phyloP scores from a whole-genome alignment of 2,329 filamentous ascomycete species.

The Graphium sp. region DNA sequence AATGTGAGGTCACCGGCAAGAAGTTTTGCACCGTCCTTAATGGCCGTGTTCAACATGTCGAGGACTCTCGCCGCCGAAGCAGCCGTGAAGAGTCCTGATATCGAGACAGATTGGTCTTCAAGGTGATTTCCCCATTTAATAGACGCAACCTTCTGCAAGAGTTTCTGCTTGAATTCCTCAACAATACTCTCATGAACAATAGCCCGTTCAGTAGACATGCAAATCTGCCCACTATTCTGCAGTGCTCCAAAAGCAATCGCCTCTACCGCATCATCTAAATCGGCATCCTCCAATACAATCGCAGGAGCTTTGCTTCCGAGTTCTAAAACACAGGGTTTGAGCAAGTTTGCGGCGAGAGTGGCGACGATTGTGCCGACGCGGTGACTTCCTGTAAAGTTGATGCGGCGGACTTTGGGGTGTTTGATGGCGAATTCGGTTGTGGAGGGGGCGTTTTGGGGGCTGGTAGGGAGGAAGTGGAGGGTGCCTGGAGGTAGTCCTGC shows the following conservation, averaged over 20 bases:
- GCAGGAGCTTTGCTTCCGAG: conserved; percentile 54
- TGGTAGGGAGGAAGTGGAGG: conserved; percentile 46
- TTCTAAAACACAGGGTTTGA: conserved; percentile 54
- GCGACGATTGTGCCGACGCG: conserved; percentile 48
- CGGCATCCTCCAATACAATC: conserved; percentile 50
- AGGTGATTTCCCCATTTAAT: conserved; percentile 12
- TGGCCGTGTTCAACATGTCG: conserved; percentile 31
- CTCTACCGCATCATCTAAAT: conserved; percentile 43
- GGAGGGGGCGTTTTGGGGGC: conserved; percentile 34
- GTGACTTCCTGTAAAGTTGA: conserved; percentile 58
- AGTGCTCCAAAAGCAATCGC: conserved; percentile 43
- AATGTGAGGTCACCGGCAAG: conserved; percentile 26
- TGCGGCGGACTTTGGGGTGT: conserved; percentile 42
- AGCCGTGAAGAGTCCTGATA: conserved; percentile 11
- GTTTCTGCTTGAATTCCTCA: conserved; percentile 26
- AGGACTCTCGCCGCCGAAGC: conserved; percentile 9
- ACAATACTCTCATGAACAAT: conserved; percentile 23
- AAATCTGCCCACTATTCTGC: conserved; percentile 49
- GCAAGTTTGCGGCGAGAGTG: conserved; percentile 39
- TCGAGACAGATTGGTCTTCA: conserved; percentile 9
- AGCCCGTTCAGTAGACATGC: conserved; percentile 54
- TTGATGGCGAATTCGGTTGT: conserved; percentile 46
- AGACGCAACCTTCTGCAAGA: conserved; percentile 10
- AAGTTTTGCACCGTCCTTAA: conserved; percentile 38
- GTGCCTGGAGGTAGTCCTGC: conserved; percentile 50